Base-by-base conservation (phyloP, 1,139 yeast genomes). In the Yamadazyma pseudoaaseri region DNA sequence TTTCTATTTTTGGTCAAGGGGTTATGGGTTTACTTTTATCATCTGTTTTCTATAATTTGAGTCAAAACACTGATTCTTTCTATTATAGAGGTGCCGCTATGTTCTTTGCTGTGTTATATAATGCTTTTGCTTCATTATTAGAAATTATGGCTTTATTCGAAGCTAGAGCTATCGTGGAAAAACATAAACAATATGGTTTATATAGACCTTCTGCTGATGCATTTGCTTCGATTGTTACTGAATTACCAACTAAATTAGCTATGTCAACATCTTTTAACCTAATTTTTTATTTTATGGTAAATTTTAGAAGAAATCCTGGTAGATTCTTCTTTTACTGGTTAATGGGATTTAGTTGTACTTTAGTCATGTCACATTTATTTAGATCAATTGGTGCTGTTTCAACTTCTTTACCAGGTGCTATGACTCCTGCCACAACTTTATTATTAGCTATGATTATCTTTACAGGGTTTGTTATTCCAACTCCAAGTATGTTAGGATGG, bases 151-250 rank as follows among this genome's bases (percentile, higher is more conserved):
- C 85, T 6, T 60, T 83, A 35, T 73, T 64, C 44, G 89, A 81
- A 49, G 81, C 86, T n/a, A 76, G 95, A 51, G 80, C 85, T 2
- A 76, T 86, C 43, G 84, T 84, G 18, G 90, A 83, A 56, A 86
- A 86, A 52, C 95, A 86, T 48, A 81, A 81, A 52, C 70, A 78
- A 26, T 85, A 77, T 55, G 79, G 84, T 4, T 66, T 81, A 56
- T 81, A 80, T 47, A 79, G 79, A 41, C 77, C 81, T 21, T 73
- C 84, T 24, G 81, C 81, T n/a, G 85, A 81, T 53, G 79, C 85
- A 6, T 51, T 79, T 31, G 81, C 80, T 38, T 70, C 72, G 35
- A 65, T 79, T 43, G 52, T 79, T 33, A 71, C 83, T 20, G 82
- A 79, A 47, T 52, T 79, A 31, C 86, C 86, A 4, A 60, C 70